Conservation (phyloP, 306 rosid genomes). For the Betula pendula region DNA sequence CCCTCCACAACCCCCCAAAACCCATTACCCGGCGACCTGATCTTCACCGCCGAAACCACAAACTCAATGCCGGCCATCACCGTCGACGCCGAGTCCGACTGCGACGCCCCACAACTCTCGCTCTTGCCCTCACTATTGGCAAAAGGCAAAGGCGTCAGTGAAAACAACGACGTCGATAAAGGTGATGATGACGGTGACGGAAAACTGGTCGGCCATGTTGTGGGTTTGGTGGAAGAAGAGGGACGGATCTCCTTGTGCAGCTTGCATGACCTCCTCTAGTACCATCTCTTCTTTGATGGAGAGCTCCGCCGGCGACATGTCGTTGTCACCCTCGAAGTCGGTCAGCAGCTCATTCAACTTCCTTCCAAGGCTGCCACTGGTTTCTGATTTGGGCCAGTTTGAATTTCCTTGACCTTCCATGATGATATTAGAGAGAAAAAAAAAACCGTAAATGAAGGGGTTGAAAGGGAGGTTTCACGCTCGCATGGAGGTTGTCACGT, state of each 20-base stretch:
- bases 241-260: slow-evolving; percentile 1
- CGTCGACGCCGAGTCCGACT: slow-evolving; percentile 30
- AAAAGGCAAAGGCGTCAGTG: too few relatives aligned
- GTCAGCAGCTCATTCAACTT: too few relatives aligned
- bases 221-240: not conserved
- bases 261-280: slow-evolving; percentile 12
- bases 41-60: not conserved
- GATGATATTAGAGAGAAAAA: too few relatives aligned
- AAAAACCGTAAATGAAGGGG: too few relatives aligned
- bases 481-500: too few relatives aligned
- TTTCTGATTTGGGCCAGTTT: too few relatives aligned
- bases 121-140: not conserved
- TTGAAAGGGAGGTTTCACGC: too few relatives aligned
- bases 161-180: too few relatives aligned
- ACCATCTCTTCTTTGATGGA: slow-evolving; percentile 3
- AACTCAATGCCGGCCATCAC: slow-evolving; percentile 34
- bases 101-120: slow-evolving; percentile 37
- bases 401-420: too few relatives aligned
- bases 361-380: too few relatives aligned
- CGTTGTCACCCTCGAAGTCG: not conserved
- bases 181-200: not conserved
- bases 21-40: not conserved
- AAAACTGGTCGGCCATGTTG: not conserved
- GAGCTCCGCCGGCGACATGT: not conserved
- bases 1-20: too few relatives aligned